Base-by-base conservation (phyloP, 305 asterid genomes). In the Fraxinus nigra region DNA sequence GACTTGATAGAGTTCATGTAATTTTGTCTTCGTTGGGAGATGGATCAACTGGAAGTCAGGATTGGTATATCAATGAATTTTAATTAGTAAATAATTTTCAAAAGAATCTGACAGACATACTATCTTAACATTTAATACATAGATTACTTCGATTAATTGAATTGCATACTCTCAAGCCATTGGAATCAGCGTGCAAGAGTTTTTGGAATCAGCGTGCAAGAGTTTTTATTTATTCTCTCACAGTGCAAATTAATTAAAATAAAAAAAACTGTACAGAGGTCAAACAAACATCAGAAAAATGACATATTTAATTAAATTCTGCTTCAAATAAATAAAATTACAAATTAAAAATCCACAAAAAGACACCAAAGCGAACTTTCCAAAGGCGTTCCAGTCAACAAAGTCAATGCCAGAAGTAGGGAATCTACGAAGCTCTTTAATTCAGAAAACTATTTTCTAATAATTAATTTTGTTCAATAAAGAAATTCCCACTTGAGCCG, bases 51-150 rank as follows among this genome's bases (percentile, higher is more conserved):
- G 20, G 20, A 67, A 28, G 74, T 67, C 74, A 67, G 11, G 9
- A 26, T 37, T 72, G 65, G 74, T 43, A 14, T 43, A 51, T 16
- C 59, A 8, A 69, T 70, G 81, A n/a, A 61, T 3, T 79, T n/a
- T 69, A 20, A 34, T 9, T 30, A 28, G 70, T 18, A 77, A 35
- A 32, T 86, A 85, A 84, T 85, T 89, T 82, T 67, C 80, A 76
- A 75, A 80, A 83, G 87, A 88, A 86, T 87, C 87, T 87, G 88
- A 90, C 95, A 91, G 90, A 92, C 95, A 91, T 93, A 84, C 94
- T 78, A 82, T 59, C 72, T 77, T 90, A 82, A 86, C 92, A 84
- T 86, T 92, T 87, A 87, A 83, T 72, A 78, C 70, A 79, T 28
- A 13, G 77, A 82, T 79, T 76, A 61, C 87, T 80, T 92, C 79